phyloP scores from a whole-genome alignment of 2,329 filamentous ascomycete species.

The Fusarium sacchari region DNA sequence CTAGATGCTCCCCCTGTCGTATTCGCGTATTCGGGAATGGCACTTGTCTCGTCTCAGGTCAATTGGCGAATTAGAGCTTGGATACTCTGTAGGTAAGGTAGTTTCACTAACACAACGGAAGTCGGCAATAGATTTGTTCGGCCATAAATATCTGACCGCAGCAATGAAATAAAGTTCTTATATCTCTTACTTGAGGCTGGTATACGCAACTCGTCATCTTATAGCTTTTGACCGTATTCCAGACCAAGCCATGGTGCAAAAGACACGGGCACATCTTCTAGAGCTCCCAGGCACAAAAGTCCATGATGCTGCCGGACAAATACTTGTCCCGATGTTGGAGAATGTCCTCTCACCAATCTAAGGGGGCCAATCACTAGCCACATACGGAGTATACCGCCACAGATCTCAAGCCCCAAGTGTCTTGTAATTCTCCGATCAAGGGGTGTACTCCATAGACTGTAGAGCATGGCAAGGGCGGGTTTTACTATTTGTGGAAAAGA shows the following conservation, averaged over 20 bases:
- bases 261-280: neutral
- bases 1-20: constrained; percentile 21
- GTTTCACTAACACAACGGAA: constrained; percentile 1
- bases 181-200: neutral
- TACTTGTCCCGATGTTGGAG: constrained; percentile 6
- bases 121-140: constrained; percentile 4
- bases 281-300: neutral
- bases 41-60: neutral
- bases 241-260: fast-evolving
- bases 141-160: neutral
- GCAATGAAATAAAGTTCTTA: neutral
- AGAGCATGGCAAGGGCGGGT: neutral
- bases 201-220: neutral
- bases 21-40: constrained; percentile 21
- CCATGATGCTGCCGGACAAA: constrained; percentile 17
- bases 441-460: too few relatives aligned
- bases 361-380: constrained; percentile 23
- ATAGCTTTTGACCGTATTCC: neutral
- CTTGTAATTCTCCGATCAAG: neutral
- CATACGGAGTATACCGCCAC: neutral
- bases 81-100: neutral
- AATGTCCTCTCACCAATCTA: neutral
- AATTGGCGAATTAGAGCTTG: constrained; percentile 20
- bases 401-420: constrained; percentile 1
- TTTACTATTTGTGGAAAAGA: constrained; percentile 28